A percentile compares a stretch with the other conserved stretches of the same genome.
Conservation (phyloP, 352 stramenopile species). For the Phytopythium chamaehyphon region DNA sequence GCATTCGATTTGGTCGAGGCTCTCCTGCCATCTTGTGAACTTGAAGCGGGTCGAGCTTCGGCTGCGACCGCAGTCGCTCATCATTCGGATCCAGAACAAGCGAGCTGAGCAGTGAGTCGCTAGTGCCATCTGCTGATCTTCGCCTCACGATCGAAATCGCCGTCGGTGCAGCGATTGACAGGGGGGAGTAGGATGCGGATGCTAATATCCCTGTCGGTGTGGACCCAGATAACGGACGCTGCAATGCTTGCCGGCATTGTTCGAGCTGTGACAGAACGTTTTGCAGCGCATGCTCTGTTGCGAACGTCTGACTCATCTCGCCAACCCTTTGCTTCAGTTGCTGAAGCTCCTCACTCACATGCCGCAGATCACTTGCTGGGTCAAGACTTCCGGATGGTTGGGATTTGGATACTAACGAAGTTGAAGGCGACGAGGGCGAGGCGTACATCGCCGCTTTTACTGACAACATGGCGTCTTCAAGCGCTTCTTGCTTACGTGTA, state of each 20-base stretch:
- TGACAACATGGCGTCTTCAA: constrained; percentile 25
- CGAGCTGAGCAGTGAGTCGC: constrained; percentile 13
- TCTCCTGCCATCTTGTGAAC: constrained; percentile 35
- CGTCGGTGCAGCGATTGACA: neutral
- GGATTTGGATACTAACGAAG: neutral
- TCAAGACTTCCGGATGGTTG: too few relatives aligned
- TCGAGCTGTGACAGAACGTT: constrained; percentile 42
- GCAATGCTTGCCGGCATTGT: constrained; percentile 7
- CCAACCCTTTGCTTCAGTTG: constrained; percentile 31
- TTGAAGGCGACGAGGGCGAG: neutral
- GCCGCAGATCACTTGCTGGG: neutral
- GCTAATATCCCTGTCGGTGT: neutral
- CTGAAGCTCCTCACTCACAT: constrained; percentile 31
- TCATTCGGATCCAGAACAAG: constrained; percentile 25
- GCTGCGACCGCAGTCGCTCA: constrained; percentile 45
- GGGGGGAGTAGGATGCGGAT: neutral
- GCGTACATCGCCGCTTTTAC: constrained; percentile 13
- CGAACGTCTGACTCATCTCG: constrained; percentile 39
- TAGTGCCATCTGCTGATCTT: neutral
- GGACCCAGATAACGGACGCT: neutral
- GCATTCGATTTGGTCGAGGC: neutral
- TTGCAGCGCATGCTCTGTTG: constrained; percentile 36
- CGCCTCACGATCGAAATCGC: constrained; percentile 26
- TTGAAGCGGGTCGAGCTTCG: constrained; percentile 59
- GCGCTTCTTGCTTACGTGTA: constrained; percentile 31